These are phyloP conservation scores for Lodderomyces margitis DNA, from an alignment of 1,139 yeast genomes.

Conservation along the genomic window DNA sequence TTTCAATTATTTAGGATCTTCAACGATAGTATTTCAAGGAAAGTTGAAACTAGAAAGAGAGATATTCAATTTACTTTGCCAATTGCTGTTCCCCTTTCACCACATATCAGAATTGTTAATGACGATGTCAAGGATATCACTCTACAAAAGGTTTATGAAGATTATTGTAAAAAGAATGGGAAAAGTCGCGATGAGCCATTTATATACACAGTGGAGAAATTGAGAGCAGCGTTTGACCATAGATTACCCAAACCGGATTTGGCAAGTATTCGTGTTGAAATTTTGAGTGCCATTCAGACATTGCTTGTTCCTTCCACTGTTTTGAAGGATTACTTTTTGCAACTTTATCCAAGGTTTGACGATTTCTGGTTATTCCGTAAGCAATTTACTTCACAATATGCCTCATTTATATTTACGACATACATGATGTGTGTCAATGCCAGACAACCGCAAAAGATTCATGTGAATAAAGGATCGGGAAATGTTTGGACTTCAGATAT, in stretches of 20 bases:
- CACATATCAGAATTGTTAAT: conserved; percentile 87
- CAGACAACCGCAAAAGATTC: conserved; percentile 92
- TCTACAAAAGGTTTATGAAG: conserved; percentile 86
- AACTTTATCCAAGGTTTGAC: conserved; percentile 73
- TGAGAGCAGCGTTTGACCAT: conserved; percentile 92
- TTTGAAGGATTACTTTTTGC: conserved; percentile 63
- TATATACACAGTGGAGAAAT: conserved; percentile 78
- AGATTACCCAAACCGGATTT: conserved; percentile 90
- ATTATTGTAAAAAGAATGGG: conserved; percentile 71
- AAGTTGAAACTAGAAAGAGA: conserved; percentile 86
- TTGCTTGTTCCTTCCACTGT: conserved; percentile 84
- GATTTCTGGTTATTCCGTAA: conserved; percentile 97
- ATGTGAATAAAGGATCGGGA: conserved; percentile 79
- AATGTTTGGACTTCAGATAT: conserved; percentile 93
- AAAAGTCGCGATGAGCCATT: conserved; percentile 88
- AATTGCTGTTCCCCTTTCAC: conserved; percentile 89
- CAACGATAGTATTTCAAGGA: conserved; percentile 74
- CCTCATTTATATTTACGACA: conserved; percentile 91
- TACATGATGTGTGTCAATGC: conserved; percentile 93
- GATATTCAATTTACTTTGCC: conserved; percentile 86
- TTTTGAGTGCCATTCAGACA: conserved; percentile 84
- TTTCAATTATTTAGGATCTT: conserved; percentile 88
- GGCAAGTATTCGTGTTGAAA: conserved; percentile 85
- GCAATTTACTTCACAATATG: conserved; percentile 92
- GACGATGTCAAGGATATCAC: conserved; percentile 79